A percentile compares a stretch with the other conserved stretches of the same genome.
Conservation (phyloP, 768 basidiomycete species). For the Trametopsis cervina region DNA sequence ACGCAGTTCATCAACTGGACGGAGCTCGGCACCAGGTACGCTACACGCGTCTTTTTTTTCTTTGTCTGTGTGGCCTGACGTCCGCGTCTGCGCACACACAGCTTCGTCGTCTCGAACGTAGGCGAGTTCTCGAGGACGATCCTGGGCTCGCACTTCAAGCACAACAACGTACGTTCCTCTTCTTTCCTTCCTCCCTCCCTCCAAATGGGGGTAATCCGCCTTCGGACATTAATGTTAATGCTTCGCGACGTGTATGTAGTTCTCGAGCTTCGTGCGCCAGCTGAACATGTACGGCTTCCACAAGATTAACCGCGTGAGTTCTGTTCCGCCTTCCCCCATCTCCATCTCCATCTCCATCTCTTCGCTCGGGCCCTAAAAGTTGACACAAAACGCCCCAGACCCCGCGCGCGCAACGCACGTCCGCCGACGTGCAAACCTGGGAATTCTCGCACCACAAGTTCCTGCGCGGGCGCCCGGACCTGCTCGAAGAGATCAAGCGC, state of each 20-base stretch:
- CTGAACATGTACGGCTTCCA: conserved; percentile 97
- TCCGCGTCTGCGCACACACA: conserved; percentile 15
- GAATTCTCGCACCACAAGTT: conserved; percentile 88
- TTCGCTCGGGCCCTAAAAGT: neutral
- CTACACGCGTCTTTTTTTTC: neutral
- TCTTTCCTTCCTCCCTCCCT: conserved; percentile 3
- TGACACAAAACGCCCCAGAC: conserved; percentile 38
- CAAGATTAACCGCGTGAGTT: conserved; percentile 79
- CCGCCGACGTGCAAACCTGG: conserved; percentile 78
- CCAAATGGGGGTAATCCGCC: no score
- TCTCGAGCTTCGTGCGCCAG: conserved; percentile 91
- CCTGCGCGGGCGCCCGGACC: conserved; percentile 69
- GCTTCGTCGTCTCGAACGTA: conserved; percentile 81
- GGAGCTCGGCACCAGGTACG: conserved; percentile 62
- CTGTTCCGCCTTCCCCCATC: neutral
- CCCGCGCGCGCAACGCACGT: conserved; percentile 76
- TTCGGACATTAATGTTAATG: no score
- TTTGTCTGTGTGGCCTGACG: neutral
- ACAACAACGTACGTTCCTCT: conserved; percentile 64
- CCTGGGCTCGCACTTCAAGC: conserved; percentile 83
- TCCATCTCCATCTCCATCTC: neutral
- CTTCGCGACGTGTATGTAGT: no score
- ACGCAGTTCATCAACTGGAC: conserved; percentile 81
- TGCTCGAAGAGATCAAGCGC: conserved; percentile 81
- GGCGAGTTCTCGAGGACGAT: conserved; percentile 83